Evolutionary conservation across 192 early-diverging fungal species (phyloP), one percentile per base, ranked within the genome.

Genomic region (Ramicandelaber brevisporus): DNA sequence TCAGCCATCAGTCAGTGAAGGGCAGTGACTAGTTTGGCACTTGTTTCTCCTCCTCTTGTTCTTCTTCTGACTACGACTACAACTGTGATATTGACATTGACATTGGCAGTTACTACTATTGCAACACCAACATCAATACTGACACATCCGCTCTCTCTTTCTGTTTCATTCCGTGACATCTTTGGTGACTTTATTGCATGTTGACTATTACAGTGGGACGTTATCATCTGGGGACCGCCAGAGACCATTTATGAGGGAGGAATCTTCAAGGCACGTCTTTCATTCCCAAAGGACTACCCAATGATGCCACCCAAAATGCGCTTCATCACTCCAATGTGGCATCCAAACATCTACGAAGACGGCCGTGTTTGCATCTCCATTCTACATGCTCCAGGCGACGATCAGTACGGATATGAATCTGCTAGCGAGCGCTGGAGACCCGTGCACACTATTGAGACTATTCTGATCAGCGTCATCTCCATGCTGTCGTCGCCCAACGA

Each of bases 291-390:
- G 30, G 51, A 66, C 20, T 97, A 93, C 40, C 89, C 86, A 18
- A 55, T 65, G 25, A 62, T 68, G 61, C 92, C 92, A 13, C 92
- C 92, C 15, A 72, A 67, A 35, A 64, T 97, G 67, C 59, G 37
- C 26, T 97, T 97, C 44, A 43, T 59, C 5, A 65, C 62, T 24
- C 62, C 84, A n/a, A 69, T 97, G 44, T 89, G 76, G 65, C 90
- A 97, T 41, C 90, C 90, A 18, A 97, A 81, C 45, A 73, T 92
- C 3, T 88, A 90, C 46, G 53, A 60, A 6, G 61, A 84, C 48
- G 92, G 92, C 9, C 63, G 67, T 14, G 85, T 97, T 10, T 93
- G 87, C 48, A 93, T 97, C 29, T 84, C 81, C n/a, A 97, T 97
- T 42, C 50, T 97, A 43, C 70, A 75, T 30, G 62, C 58, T 17